Percentiles rank a stretch among this genome's conserved stretches.
Evolutionary conservation across 148 eudicot genomes (phyloP).

Genomic region (Heliosperma pusillum): DNA sequence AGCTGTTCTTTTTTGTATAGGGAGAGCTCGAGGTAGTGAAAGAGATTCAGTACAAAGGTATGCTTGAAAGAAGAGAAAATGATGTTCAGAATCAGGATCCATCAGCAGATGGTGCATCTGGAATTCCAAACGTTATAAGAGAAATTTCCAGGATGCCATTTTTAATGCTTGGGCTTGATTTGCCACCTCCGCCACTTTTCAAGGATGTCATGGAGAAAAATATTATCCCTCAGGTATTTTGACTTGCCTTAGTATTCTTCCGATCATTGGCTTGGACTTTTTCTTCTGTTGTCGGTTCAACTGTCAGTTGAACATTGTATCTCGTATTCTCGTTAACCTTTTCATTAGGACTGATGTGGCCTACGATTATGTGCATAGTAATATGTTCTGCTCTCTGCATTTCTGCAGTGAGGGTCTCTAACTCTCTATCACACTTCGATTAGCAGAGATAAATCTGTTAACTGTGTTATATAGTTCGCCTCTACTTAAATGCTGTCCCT

Average conservation of each 20-base stretch:
- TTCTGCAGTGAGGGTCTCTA: not conserved
- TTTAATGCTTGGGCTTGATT: conserved; percentile 92
- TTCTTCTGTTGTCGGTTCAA: not conserved
- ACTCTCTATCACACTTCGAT: not conserved
- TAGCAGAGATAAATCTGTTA: not conserved
- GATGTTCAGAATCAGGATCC: conserved; percentile 34
- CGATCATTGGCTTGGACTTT: not conserved
- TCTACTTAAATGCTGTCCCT: too few species aligned
- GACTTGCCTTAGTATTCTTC: not conserved
- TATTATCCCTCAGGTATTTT: conserved; percentile 84
- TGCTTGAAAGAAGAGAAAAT: conserved; percentile 39
- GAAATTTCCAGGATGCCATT: conserved; percentile 88
- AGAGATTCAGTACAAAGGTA: conserved; percentile 49
- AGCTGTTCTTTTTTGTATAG: conserved; percentile 33
- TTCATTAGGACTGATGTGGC: not conserved
- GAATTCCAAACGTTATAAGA: conserved; percentile 28
- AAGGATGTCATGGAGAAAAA: conserved; percentile 93
- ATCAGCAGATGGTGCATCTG: conserved; percentile 43
- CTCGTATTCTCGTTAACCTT: not conserved
- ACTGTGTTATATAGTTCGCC: too few species aligned
- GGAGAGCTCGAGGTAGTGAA: conserved; percentile 93
- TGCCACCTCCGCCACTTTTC: conserved; percentile 94
- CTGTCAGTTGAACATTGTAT: not conserved
- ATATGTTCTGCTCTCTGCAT: not conserved
- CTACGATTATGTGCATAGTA: not conserved